Percentiles rank a stretch among this genome's conserved stretches.
phyloP scores from a whole-genome alignment of 2,329 filamentous ascomycete genomes.

The Sarocladium oryzae region DNA sequence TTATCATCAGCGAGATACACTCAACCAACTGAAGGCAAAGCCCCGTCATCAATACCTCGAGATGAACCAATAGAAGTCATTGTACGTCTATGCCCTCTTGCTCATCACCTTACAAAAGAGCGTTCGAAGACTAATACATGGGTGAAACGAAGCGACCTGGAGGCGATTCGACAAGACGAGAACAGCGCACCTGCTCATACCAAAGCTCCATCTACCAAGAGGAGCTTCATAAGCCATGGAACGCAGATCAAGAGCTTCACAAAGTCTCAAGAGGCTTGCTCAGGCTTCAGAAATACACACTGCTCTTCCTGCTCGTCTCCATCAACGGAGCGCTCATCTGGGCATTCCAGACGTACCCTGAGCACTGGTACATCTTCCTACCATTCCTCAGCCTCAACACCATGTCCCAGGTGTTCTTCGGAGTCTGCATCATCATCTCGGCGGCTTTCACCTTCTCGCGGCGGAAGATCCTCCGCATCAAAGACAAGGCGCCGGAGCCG shows the following conservation, averaged over 20 bases:
- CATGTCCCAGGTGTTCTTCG: constrained; percentile 34
- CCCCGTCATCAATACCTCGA: too few relatives aligned
- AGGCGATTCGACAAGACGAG: neutral
- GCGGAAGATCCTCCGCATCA: constrained; percentile 22
- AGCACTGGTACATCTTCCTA: constrained; percentile 37
- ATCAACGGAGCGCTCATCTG: constrained; percentile 31
- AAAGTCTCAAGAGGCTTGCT: constrained; percentile 30
- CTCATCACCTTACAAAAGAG: too few relatives aligned
- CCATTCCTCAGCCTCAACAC: constrained; percentile 40
- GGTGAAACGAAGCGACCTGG: neutral
- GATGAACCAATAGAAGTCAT: too few relatives aligned
- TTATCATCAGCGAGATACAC: neutral
- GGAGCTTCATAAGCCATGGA: constrained; percentile 28
- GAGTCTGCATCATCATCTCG: constrained; percentile 25
- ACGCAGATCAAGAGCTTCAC: constrained; percentile 32
- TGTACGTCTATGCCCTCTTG: too few relatives aligned
- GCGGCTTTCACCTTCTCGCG: constrained; percentile 20
- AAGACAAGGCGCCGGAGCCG: constrained; percentile 20
- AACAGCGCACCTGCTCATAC: constrained; percentile 4
- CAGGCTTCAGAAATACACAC: constrained; percentile 31
- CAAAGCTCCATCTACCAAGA: constrained; percentile 8
- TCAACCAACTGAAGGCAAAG: too few relatives aligned
- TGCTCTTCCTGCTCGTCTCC: constrained; percentile 27
- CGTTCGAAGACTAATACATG: too few relatives aligned
- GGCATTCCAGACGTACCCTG: constrained; percentile 29